phyloP scores from a whole-genome alignment of 441 rosid genomes.

The Aquilaria agallochum region DNA sequence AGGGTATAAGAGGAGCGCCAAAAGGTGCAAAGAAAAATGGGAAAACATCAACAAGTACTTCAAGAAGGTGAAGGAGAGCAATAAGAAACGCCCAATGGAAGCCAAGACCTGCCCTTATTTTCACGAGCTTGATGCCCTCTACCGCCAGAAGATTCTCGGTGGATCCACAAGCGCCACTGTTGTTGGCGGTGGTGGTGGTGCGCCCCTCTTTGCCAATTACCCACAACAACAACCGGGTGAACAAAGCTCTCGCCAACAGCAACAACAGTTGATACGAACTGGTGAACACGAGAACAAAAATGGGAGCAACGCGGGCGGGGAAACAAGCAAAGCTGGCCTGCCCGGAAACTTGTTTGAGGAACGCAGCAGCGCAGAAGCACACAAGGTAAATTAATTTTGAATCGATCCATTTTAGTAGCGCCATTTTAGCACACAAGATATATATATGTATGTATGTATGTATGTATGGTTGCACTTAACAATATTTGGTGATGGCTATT shows the following conservation, averaged over 20 bases:
- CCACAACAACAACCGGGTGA: conserved; percentile 20
- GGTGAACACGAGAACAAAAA: conserved; percentile 19
- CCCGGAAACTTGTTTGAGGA: conserved; percentile 25
- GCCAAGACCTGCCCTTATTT: conserved; percentile 82
- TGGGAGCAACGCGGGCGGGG: conserved; percentile 13
- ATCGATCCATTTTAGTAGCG: not conserved
- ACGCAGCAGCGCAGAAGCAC: conserved; percentile 25
- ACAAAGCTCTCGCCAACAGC: conserved; percentile 14
- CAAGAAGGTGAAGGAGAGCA: conserved; percentile 80
- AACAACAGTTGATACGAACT: conserved; percentile 11
- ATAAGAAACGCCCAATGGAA: conserved; percentile 68
- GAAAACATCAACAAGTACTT: conserved; percentile 83
- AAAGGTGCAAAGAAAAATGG: conserved; percentile 85
- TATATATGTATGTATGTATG: not conserved
- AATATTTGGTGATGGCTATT: conserved; percentile 7
- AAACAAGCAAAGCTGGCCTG: conserved; percentile 16
- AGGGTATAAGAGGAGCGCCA: conserved; percentile 62
- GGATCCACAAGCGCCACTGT: conserved; percentile 13
- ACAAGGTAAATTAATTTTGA: conserved; percentile 34
- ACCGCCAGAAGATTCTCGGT: conserved; percentile 48
- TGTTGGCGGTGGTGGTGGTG: not conserved
- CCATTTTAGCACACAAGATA: not conserved
- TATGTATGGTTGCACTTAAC: conserved; percentile 1
- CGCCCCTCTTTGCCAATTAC: conserved; percentile 15
- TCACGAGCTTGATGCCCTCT: conserved; percentile 65